Conservation (phyloP, 768 basidiomycete genomes). For the Lactarius vividus region DNA sequence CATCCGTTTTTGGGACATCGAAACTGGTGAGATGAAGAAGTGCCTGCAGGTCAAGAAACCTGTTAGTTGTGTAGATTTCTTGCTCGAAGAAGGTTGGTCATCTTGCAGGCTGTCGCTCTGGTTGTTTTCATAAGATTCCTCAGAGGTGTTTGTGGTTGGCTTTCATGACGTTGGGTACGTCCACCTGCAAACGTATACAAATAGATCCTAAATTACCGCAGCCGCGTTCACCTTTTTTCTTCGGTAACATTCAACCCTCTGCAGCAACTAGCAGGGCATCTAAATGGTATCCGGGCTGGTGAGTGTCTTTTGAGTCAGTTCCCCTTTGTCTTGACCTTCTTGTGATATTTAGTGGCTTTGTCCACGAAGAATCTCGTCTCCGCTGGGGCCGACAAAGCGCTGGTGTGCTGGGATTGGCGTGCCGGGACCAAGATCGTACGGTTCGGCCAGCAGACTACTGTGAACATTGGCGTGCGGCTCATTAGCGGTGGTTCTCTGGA, state of each 20-base stretch:
- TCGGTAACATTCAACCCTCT: conserved; percentile 80
- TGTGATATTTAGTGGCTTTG: conserved; percentile 55
- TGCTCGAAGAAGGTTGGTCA: conserved; percentile 68
- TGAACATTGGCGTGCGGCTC: conserved; percentile 88
- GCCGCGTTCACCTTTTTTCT: conserved; percentile 86
- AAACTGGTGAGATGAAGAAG: conserved; percentile 62
- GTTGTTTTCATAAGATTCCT: neutral
- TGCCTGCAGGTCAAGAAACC: conserved; percentile 84
- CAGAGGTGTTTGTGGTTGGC: conserved; percentile 88
- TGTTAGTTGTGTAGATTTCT: conserved; percentile 85
- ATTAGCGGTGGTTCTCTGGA: conserved; percentile 46
- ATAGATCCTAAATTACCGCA: conserved; percentile 32
- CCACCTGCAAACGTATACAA: neutral
- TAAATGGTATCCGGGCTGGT: conserved; percentile 81
- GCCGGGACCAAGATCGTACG: conserved; percentile 84
- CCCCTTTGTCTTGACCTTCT: neutral
- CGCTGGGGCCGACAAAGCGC: conserved; percentile 70
- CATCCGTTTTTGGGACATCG: conserved; percentile 89
- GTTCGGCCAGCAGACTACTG: conserved; percentile 90
- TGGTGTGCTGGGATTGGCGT: conserved; percentile 91
- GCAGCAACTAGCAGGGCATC: conserved; percentile 80
- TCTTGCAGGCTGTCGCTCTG: neutral
- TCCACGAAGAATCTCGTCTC: conserved; percentile 84
- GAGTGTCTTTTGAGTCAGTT: neutral
- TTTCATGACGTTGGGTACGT: conserved; percentile 88